phyloP scores from a whole-genome alignment of 352 stramenopile genomes.

The Globisporangium barbulae region DNA sequence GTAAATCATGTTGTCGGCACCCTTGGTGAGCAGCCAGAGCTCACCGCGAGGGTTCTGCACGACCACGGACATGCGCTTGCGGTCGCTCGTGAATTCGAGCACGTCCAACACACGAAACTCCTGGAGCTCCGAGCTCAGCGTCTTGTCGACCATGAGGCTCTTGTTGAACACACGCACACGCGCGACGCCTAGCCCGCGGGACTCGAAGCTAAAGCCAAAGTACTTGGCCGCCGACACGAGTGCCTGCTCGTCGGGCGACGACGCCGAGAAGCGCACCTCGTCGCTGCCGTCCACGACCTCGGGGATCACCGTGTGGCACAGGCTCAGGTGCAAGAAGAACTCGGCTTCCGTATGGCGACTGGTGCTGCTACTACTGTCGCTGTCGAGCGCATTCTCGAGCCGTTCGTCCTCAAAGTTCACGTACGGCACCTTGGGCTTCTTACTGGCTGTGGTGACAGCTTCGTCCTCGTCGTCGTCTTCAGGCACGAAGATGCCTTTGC shows the following conservation, averaged over 20 bases:
- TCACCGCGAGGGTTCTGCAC: conserved; percentile 67
- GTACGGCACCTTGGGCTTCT: conserved; percentile 52
- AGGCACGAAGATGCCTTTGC: conserved; percentile 56
- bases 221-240: conserved; percentile 86
- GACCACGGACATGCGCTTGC: conserved; percentile 81
- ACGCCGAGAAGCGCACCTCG: conserved; percentile 67
- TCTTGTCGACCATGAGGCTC: conserved; percentile 35
- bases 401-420: conserved; percentile 83
- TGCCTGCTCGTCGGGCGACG: conserved; percentile 86
- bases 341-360: conserved; percentile 55
- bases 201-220: conserved; percentile 76
- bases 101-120: conserved; percentile 90
- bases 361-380: too few species aligned
- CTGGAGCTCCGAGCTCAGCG: conserved; percentile 36
- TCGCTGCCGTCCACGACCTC: conserved; percentile 45
- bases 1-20: conserved; percentile 92
- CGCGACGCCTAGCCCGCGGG: conserved; percentile 54
- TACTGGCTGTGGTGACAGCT: neutral
- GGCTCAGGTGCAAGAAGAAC: conserved; percentile 83
- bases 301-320: conserved; percentile 82
- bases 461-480: conserved; percentile 37
- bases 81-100: conserved; percentile 94
- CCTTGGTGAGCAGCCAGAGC: conserved; percentile 81
- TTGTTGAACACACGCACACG: conserved; percentile 58
- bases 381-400: too few species aligned